Base-by-base conservation (phyloP, 176 grass and related monocot species). In the Themeda triandra region DNA sequence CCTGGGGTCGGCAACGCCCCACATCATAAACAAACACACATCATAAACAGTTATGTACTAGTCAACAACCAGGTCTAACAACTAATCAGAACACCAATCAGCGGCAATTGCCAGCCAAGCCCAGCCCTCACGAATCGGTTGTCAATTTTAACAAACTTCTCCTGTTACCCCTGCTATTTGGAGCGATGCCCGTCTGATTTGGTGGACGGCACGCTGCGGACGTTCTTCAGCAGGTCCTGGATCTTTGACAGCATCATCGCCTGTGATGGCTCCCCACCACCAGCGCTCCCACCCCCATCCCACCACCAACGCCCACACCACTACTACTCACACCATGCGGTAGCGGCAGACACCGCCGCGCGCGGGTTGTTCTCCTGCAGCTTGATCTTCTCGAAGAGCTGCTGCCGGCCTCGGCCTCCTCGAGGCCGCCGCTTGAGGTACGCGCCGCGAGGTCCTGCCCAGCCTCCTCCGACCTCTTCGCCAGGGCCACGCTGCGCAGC, bases 331-430 rank as follows among this genome's bases (percentile, higher is more conserved):
- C 15, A 15, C 1, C 46, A 2, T 49, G 46, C 14, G 14, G 45
- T 1, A 0, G 14, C 1, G 46, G 46, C 13, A 2, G 36, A n/a
- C 36, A 39, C 7, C 36, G 42, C 0, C 42, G 2, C 51, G 25
- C 65, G 45, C 31, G 48, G 48, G 76, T 19, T 17, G 49, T 81
- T 89, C 15, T 53, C 89, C 83, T 92, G 85, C 80, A 93, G 91
- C 87, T 95, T 98, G 56, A 98, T 98, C 76, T 84, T 94, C 85
- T 95, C 90, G 6, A 89, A 92, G 24, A 98, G 49, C 76, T 88
- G 87, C 78, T 93, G 85, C 76, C 96, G 1, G 96, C 91, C 83
- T 93, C 96, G 3, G 96, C 96, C 31, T 98, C 96, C 72, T 98
- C 96, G 6, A 98, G 80, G 32, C n/a, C 91, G 90, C 5, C 87